Base-by-base conservation (phyloP, 257 asterid species). In the Gentiana dahurica region DNA sequence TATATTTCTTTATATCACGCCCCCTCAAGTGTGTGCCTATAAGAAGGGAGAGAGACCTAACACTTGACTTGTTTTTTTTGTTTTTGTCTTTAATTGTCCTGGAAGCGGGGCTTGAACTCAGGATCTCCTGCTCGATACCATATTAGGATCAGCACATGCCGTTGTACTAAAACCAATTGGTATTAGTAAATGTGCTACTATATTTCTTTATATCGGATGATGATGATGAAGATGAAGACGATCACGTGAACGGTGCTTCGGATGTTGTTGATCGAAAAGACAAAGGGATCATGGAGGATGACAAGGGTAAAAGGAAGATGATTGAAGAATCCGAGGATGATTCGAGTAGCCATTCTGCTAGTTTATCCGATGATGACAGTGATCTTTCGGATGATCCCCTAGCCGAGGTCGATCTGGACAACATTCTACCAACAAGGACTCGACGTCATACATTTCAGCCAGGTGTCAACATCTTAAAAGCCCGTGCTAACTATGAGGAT, bases 391-490 rank as follows among this genome's bases (percentile, higher is more conserved):
- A 75, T 3, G 77, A 75, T 61, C 74, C 75, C 8, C 77, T 75
- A 13, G 74, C 74, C 4, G 80, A 75, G 64, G 62, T 75, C 13
- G 80, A 75, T 61, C 50, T 71, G 62, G 71, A 61, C 49, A 75
- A 75, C 71, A 75, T 75, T 60, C 73, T 71, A 33, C 77, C 80
- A 34, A 63, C 80, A 38, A 71, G 80, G 69, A 75, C 80, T 32
- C 69, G 80, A 24, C 55, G 74, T 49, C 69, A 66, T 36, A 35
- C 57, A 33, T 44, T 34, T 61, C 74, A 49, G 48, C 65, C 74
- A 9, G 69, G 72, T 11, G 37, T 71, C 34, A 44, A 51, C 41
- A 67, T 75, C 54, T 70, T 69, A 44, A 64, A 60, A 8, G 48
- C 58, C 8, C 55, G 49, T 41, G 59, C 32, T 44, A 36, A 43